Evolutionary conservation across 176 grass and related monocot species (phyloP), one percentile per base, ranked within the genome.

Genomic region (Raddia guianensis): DNA sequence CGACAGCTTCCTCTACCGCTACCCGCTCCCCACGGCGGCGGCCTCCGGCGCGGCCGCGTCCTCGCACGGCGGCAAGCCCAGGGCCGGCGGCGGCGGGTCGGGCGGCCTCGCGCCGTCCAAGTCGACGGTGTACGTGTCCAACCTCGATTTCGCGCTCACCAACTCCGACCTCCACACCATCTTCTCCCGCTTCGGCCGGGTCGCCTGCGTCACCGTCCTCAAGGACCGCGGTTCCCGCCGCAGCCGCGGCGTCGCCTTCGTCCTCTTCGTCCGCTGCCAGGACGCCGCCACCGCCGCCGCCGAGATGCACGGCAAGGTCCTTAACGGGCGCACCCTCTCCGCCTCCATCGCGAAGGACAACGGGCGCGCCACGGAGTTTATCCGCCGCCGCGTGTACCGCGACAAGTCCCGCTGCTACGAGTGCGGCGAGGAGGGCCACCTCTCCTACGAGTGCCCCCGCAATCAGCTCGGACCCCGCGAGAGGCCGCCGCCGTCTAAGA

Each of bases 111-210:
- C 92, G 72, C 96, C 92, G 54, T 99, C 96, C 32, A 99, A 99
- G 50, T 99, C 96, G 48, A 99, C 92, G 18, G 88, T 99, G 55
- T 99, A 99, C 79, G 84, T 93, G 27, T 99, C 92, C 61, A 95
- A 93, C 79, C 81, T 99, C 16, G 90, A 95, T 66, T 95, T 66
- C 84, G 59, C 92, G 19, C 92, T 99, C 75, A 99, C 96, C 84
- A 95, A 99, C 84, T 99, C 96, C 82, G 96, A 99, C 66, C 92
- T 99, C 72, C 90, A 99, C 84, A 86, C 87, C 48, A 86, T 99
- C 84, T 95, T 99, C 88, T 93, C 92, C 83, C 91, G 86, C 76
- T 99, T 99, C 75, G 92, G 96, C 46, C 88, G 89, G 57, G 96
- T 95, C n/a, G 96, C 90, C 6, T 87, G 88, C 73, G 92, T 95